A percentile compares a stretch with the other conserved stretches of the same genome.
phyloP scores from a whole-genome alignment of 1,139 yeast species.

The Hansenula sp. region DNA sequence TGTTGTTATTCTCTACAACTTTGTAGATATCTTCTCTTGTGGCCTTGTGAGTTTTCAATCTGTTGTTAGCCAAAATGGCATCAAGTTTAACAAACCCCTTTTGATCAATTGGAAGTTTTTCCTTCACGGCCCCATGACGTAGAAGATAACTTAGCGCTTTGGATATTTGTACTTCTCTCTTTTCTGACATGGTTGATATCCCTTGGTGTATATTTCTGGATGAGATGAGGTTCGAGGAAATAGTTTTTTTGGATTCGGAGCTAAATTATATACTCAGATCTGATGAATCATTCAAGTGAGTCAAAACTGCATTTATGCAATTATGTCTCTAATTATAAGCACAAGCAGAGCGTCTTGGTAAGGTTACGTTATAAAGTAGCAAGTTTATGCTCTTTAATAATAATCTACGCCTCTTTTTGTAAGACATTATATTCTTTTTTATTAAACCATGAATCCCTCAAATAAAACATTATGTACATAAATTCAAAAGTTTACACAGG shows the following conservation, averaged over 20 bases:
- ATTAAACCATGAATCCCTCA: background rate
- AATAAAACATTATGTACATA: background rate
- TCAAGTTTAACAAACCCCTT: conserved; percentile 61
- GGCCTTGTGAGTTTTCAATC: conserved; percentile 51
- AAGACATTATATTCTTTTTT: background rate
- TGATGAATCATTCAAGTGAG: no score
- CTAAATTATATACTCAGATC: no score
- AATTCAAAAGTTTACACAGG: no score
- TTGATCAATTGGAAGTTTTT: conserved; percentile 55
- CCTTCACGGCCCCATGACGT: conserved; percentile 81
- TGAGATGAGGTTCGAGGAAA: no score
- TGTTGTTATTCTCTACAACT: conserved; percentile 63
- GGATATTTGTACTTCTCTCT: conserved; percentile 56
- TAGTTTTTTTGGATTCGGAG: no score
- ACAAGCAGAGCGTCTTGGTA: no score
- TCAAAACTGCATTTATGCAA: no score
- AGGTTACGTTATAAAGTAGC: no score
- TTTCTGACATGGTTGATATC: conserved; percentile 16
- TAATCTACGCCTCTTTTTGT: no score
- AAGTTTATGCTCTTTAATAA: no score
- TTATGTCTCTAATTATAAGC: no score
- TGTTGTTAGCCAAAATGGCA: conserved; percentile 51
- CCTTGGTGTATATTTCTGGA: no score
- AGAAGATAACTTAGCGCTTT: conserved; percentile 71
- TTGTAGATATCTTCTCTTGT: conserved; percentile 53